Conservation (phyloP, 2,329 filamentous ascomycete species). For the Ophiostoma pallidulum region DNA sequence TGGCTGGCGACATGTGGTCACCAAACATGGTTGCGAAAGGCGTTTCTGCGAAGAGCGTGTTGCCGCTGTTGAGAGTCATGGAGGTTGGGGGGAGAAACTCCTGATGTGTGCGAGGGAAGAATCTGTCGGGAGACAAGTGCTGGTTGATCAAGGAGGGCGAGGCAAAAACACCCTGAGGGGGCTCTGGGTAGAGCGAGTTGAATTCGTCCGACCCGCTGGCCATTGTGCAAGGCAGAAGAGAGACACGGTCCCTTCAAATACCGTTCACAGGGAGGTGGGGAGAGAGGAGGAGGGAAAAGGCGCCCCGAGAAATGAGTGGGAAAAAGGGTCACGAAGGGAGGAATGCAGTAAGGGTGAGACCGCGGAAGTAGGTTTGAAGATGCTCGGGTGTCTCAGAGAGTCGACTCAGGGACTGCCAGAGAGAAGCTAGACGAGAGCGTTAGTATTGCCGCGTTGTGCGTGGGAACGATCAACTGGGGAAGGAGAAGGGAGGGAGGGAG, state of each 20-base stretch:
- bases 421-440: not conserved
- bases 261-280: not conserved
- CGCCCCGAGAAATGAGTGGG: not conserved
- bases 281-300: not conserved
- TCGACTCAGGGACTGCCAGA: not conserved
- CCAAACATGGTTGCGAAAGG: slow-evolving; percentile 34
- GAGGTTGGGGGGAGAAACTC: slow-evolving; percentile 24
- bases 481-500: not conserved
- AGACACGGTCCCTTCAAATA: slow-evolving; percentile 1
- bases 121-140: slow-evolving; percentile 15
- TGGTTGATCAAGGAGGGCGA: slow-evolving; percentile 14
- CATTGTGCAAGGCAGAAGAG: slow-evolving; percentile 12
- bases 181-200: slow-evolving; percentile 19
- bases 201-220: slow-evolving; percentile 16
- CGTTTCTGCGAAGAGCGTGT: slow-evolving; percentile 37
- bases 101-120: slow-evolving; percentile 13
- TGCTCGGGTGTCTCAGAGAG: slow-evolving; percentile 4
- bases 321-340: not conserved
- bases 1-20: slow-evolving; percentile 37
- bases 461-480: not conserved
- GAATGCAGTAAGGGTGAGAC: slow-evolving; percentile 2
- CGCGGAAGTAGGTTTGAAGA: not conserved
- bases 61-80: slow-evolving; percentile 35
- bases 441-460: not conserved
- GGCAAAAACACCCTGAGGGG: slow-evolving; percentile 13